Percentiles rank a stretch among this genome's conserved stretches.
phyloP scores from a whole-genome alignment of 176 grass and related monocot genomes.

The Avena atlantica region DNA sequence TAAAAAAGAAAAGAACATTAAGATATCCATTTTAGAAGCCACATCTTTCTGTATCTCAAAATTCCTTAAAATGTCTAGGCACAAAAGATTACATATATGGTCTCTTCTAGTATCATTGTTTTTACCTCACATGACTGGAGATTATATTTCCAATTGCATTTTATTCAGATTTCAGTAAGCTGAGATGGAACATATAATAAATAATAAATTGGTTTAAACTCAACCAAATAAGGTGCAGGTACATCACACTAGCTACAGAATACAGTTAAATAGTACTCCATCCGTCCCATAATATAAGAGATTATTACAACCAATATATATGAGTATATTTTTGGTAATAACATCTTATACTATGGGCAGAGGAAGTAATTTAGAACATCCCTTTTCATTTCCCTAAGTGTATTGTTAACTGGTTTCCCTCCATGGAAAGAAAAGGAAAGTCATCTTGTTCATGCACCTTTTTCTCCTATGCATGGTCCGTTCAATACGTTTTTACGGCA shows the following conservation, averaged over 20 bases:
- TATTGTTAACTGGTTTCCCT: conserved; percentile 16
- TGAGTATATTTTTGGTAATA: too few species aligned
- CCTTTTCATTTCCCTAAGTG: neutral
- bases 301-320: too few species aligned
- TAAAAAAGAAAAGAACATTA: neutral
- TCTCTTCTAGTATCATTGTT: neutral
- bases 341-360: too few species aligned
- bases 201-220: neutral
- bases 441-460: neutral
- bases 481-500: neutral
- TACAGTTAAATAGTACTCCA: neutral
- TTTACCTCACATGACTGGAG: neutral
- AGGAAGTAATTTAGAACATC: neutral
- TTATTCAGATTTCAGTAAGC: conserved; percentile 3
- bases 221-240: neutral
- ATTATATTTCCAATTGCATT: neutral
- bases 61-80: neutral
- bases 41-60: neutral
- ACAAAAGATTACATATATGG: neutral
- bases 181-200: neutral
- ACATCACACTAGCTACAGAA: neutral
- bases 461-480: neutral
- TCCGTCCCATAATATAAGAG: too few species aligned
- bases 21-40: neutral
- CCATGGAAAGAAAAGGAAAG: neutral